Conservation (phyloP, 2,329 filamentous ascomycete genomes). For the Pestalotiopsis sp. region DNA sequence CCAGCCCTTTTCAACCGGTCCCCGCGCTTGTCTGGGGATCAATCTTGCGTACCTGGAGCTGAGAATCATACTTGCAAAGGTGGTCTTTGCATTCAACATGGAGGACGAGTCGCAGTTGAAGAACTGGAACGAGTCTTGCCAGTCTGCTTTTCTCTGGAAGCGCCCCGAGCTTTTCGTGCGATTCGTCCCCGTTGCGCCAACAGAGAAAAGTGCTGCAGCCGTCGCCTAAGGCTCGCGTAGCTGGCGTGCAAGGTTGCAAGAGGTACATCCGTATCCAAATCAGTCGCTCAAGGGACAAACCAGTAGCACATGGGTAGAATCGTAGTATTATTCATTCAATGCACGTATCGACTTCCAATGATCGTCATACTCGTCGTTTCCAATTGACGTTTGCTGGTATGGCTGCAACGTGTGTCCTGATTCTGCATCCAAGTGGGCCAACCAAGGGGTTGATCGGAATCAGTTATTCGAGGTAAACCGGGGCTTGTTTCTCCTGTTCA, state of each 20-base stretch:
- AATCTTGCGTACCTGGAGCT: constrained; percentile 40
- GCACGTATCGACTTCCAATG: too few species aligned
- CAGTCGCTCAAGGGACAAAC: too few species aligned
- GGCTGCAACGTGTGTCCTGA: neutral
- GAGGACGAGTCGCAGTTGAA: constrained; percentile 25
- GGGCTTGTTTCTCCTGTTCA: neutral
- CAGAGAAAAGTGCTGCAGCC: neutral
- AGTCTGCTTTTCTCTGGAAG: neutral
- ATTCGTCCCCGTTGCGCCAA: neutral
- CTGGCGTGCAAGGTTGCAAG: neutral
- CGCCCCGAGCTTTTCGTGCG: neutral
- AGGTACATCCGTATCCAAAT: neutral
- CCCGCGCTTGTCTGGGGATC: constrained; percentile 26
- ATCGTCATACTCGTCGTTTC: too few species aligned
- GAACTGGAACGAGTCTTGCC: neutral
- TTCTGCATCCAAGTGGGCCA: neutral
- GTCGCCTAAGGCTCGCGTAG: neutral
- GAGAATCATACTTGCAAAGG: constrained; percentile 36
- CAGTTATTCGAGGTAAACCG: neutral
- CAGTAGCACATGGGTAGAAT: too few species aligned
- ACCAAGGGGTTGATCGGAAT: neutral
- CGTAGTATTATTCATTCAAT: too few species aligned
- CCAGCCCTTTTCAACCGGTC: constrained; percentile 24
- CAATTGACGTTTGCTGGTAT: neutral
- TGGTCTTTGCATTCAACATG: constrained; percentile 39